Base-by-base conservation (phyloP, 106 monocot genomes). In the Gastrodia elata region DNA sequence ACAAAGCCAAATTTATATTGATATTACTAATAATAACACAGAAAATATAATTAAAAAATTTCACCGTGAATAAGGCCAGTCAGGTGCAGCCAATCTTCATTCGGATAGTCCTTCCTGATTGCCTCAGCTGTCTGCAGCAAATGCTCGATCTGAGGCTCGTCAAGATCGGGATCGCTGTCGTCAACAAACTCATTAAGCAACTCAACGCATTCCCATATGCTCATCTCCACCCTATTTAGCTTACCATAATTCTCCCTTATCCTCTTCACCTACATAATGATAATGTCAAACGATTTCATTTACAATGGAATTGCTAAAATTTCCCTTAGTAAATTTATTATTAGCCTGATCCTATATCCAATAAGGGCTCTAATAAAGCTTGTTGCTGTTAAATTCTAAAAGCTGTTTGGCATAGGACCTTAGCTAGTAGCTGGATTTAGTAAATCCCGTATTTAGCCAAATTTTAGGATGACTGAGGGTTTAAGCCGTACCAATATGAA, bases 111-210 rank as follows among this genome's bases (percentile, higher is more conserved):
- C 1, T 72, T 69, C 20, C 85, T 74, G 32, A 85, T 85, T 0
- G 85, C 85, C 39, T 85, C 85, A 2, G 85, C 85, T 20, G 85
- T 82, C 68, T 85, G 85, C 22, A 85, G 43, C 81, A 85, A 71
- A 46, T 85, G 85, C 79, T 85, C 85, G 34, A 85, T 85, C 55
- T 85, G 85, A 32, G 85, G 85, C 52, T 85, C 85, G 24, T 82
- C 82, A 0, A 85, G 75, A 74, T 85, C 85, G 0, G 85, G 85
- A 68, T 85, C 85, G 35, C 85, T 85, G 33, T 85, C 85, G 8
- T 85, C 85, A 5, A 85, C 76, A 27, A 82, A 76, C 52, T 79
- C 85, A 20, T 85, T 82, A 25, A 85, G 70, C 57, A 85, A 46
- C 57, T 85, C 82, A n/a, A 82, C 73, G 79, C 82, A 73, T 59